Percentiles rank a stretch among this genome's conserved stretches.
phyloP scores from a whole-genome alignment of 441 rosid genomes.

The Eruca vesicaria region DNA sequence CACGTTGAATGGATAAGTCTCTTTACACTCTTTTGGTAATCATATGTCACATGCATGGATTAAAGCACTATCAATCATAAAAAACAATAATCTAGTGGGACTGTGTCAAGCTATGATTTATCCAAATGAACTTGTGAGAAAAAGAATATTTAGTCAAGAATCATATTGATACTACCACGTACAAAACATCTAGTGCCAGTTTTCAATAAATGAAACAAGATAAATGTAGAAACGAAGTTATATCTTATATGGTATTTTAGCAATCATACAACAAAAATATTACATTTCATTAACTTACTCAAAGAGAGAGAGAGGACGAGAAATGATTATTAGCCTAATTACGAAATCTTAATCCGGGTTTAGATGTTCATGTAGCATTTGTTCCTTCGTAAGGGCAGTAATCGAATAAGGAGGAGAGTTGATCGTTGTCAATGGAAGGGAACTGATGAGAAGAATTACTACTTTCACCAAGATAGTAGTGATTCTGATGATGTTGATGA shows the following conservation, averaged over 20 bases:
- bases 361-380: background rate
- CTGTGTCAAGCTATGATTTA: background rate
- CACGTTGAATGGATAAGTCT: conserved; percentile 33
- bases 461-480: conserved; percentile 7
- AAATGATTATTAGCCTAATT: conserved; percentile 5
- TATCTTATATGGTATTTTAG: background rate
- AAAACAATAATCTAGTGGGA: background rate
- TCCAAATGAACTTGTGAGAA: conserved; percentile 14
- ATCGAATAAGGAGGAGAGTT: conserved; percentile 12
- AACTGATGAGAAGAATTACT: conserved; percentile 17
- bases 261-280: conserved; percentile 19
- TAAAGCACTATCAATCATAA: background rate
- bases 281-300: conserved; percentile 9
- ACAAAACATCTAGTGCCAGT: background rate
- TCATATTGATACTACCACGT: background rate
- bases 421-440: conserved; percentile 12
- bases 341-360: background rate
- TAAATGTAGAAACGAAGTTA: background rate
- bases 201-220: background rate
- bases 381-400: background rate
- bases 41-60: background rate
- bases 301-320: conserved; percentile 2
- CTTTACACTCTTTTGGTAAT: conserved; percentile 17
- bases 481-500: conserved; percentile 14
- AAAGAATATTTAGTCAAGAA: background rate